Conservation (phyloP, 2,329 filamentous ascomycete genomes). For the Aspergillus vadensis region DNA sequence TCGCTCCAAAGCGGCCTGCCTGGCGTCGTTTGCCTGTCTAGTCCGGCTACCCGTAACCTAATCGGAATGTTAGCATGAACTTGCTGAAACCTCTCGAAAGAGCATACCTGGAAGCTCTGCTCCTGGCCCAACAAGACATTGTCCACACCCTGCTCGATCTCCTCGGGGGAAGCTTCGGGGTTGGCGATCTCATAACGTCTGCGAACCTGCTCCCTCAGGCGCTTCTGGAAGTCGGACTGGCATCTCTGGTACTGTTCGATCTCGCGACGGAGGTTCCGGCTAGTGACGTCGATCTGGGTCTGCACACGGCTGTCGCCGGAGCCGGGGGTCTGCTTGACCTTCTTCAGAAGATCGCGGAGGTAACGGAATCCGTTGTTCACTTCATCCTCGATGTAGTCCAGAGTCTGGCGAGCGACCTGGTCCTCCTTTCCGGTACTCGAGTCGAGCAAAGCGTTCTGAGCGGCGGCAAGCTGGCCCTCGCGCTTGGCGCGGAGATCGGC, state of each 20-base stretch:
- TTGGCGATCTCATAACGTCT: constrained; percentile 89
- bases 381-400: constrained; percentile 73
- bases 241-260: constrained; percentile 80
- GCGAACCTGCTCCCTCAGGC: constrained; percentile 78
- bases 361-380: constrained; percentile 82
- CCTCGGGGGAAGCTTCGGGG: constrained; percentile 75
- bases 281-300: constrained; percentile 77
- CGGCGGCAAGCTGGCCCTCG: constrained; percentile 51
- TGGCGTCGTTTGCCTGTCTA: constrained; percentile 77
- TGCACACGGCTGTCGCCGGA: constrained; percentile 72
- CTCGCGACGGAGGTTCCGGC: constrained; percentile 75
- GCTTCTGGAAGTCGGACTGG: constrained; percentile 78
- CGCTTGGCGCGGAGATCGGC: constrained; percentile 69
- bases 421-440: constrained; percentile 70
- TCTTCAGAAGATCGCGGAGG: constrained; percentile 76
- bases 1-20: constrained; percentile 75
- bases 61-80: not conserved
- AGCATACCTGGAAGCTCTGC: constrained; percentile 79
- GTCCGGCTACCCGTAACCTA: constrained; percentile 51
- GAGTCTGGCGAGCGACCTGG: constrained; percentile 64
- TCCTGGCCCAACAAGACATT: constrained; percentile 63
- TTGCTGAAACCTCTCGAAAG: not conserved
- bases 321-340: constrained; percentile 79
- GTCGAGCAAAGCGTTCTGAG: constrained; percentile 73
- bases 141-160: constrained; percentile 76